phyloP scores from a whole-genome alignment of 805 yeast genomes.

The Wickerhamomyces ciferrii region DNA sequence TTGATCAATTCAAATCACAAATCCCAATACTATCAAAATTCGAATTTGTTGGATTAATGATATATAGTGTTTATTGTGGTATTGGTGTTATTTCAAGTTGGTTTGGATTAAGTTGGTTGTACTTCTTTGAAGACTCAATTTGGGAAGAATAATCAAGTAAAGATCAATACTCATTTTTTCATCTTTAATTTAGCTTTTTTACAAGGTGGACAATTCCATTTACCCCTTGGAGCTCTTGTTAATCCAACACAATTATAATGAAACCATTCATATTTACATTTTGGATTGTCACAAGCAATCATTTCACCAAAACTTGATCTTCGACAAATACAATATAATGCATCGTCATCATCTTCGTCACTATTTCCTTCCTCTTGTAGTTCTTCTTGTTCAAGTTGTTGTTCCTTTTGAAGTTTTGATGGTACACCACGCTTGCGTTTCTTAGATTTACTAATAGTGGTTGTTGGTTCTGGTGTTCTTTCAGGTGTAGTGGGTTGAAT shows the following conservation, averaged over 20 bases:
- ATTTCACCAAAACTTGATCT: constrained; percentile 59
- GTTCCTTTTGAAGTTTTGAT: background rate
- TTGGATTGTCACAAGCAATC: constrained; percentile 85
- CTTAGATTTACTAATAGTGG: background rate
- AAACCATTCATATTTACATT: constrained; percentile 74
- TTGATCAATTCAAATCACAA: constrained; percentile 52
- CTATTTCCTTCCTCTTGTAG: too few relatives aligned
- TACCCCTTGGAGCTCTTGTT: constrained; percentile 52
- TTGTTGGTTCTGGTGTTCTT: background rate
- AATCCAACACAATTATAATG: constrained; percentile 76
- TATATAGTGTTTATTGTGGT: constrained; percentile 80
- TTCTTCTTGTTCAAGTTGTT: constrained; percentile 7
- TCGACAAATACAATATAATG: constrained; percentile 41
- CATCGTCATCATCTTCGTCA: constrained; percentile 5
- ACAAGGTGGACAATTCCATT: constrained; percentile 67
- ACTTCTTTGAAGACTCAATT: constrained; percentile 73
- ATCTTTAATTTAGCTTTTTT: constrained; percentile 7
- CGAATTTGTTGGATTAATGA: constrained; percentile 77
- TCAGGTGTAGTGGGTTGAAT: background rate
- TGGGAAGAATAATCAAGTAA: constrained; percentile 34
- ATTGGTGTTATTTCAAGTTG: constrained; percentile 82
- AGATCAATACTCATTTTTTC: background rate
- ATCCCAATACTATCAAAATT: constrained; percentile 49
- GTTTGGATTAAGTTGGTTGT: constrained; percentile 86
- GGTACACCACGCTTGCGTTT: background rate